Percentiles rank a stretch among this genome's conserved stretches.
These are phyloP conservation scores for Wickerhamiella sergipiensis DNA, from an alignment of 805 yeast genomes.

Conservation along the genomic window DNA sequence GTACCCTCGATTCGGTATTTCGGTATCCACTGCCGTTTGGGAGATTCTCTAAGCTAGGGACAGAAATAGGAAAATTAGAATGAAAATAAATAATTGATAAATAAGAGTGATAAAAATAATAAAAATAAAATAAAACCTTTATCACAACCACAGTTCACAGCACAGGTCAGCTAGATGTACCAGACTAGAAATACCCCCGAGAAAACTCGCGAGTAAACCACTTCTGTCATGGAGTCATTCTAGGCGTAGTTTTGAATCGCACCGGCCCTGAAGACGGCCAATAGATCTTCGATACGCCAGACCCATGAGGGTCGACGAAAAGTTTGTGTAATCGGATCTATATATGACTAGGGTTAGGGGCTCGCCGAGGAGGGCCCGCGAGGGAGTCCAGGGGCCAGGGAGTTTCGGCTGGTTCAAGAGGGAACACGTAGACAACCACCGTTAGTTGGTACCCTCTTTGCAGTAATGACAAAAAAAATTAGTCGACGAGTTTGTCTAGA, in stretches of 20 bases:
- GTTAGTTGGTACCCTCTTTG: too few relatives aligned
- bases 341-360: not conserved
- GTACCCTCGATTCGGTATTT: not conserved
- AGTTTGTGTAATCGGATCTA: not conserved
- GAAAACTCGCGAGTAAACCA: constrained; percentile 4
- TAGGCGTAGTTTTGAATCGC: constrained; percentile 21
- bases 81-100: too few relatives aligned
- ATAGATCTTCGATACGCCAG: constrained; percentile 22
- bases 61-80: too few relatives aligned
- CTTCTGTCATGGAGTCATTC: constrained; percentile 7
- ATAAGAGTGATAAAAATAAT: too few relatives aligned
- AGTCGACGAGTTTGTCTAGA: constrained; percentile 7
- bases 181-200: constrained; percentile 1
- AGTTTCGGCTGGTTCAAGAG: too few relatives aligned
- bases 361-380: too few relatives aligned
- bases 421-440: too few relatives aligned
- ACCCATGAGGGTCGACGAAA: not conserved
- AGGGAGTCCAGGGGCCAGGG: too few relatives aligned
- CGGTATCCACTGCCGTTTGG: not conserved
- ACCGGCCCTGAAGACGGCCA: constrained; percentile 10
- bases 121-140: too few relatives aligned
- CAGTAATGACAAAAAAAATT: not conserved
- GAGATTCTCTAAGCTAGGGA: not conserved
- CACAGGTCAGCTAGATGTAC: too few relatives aligned
- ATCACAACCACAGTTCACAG: too few relatives aligned